A percentile compares a stretch with the other conserved stretches of the same genome.
These are phyloP conservation scores for Mycena polygramma DNA, from an alignment of 768 basidiomycete species.

Conservation along the genomic window DNA sequence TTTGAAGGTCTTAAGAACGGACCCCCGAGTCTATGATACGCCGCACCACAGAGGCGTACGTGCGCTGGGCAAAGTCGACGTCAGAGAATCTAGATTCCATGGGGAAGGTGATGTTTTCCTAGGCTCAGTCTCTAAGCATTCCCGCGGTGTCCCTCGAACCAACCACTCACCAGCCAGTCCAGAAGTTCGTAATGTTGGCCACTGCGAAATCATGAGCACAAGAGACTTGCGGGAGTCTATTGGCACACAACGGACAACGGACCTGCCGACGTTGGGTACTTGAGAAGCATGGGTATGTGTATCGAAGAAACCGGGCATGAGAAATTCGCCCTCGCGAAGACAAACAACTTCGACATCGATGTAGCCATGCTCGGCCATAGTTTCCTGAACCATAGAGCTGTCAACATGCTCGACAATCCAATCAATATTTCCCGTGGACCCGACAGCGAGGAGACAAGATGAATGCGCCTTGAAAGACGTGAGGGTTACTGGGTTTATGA, in stretches of 20 bases:
- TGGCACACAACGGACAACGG: constrained; percentile 43
- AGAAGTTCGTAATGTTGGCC: constrained; percentile 90
- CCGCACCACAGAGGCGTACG: constrained; percentile 80
- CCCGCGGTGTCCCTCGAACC: background rate
- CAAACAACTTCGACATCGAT: constrained; percentile 56
- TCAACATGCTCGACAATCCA: constrained; percentile 78
- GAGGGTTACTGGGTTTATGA: constrained; percentile 60
- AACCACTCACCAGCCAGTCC: constrained; percentile 74
- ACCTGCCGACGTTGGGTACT: constrained; percentile 79
- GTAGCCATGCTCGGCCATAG: constrained; percentile 65
- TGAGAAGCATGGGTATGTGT: constrained; percentile 93
- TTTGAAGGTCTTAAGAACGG: constrained; percentile 48
- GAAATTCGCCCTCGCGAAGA: constrained; percentile 70
- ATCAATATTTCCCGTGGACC: constrained; percentile 66
- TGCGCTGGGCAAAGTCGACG: constrained; percentile 71
- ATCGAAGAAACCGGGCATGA: constrained; percentile 92
- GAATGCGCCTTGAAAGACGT: constrained; percentile 54
- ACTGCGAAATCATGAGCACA: constrained; percentile 50
- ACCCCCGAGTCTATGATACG: constrained; percentile 83
- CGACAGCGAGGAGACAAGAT: constrained; percentile 64
- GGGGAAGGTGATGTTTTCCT: constrained; percentile 84
- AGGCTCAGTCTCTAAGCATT: background rate
- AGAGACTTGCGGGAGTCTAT: background rate
- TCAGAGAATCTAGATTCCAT: constrained; percentile 84
- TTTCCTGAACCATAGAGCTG: constrained; percentile 59